Percentiles rank a stretch among this genome's conserved stretches.
These are phyloP conservation scores for Tripterygium wilfordii DNA, from an alignment of 177 flowering plant species.

Conservation along the genomic window DNA sequence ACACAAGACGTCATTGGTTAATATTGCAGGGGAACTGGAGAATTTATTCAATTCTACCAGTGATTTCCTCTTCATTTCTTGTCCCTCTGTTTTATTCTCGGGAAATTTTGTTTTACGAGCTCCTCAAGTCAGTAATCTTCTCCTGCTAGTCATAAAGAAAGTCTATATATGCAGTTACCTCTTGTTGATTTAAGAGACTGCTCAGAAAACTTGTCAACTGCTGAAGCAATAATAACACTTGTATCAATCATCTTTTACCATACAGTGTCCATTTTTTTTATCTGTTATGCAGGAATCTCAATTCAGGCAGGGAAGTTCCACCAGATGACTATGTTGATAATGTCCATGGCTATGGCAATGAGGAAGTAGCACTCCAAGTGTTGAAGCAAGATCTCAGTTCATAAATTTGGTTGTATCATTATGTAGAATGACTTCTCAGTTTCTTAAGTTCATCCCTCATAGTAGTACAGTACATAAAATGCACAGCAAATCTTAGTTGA, in stretches of 20 bases:
- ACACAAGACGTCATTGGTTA: background rate
- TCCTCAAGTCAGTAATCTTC: no score
- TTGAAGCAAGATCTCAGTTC: background rate
- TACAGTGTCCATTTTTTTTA: background rate
- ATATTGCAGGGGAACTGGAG: background rate
- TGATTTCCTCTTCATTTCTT: no score
- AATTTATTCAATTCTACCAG: background rate
- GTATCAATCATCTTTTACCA: background rate
- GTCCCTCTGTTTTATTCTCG: background rate
- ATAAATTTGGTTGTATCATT: background rate
- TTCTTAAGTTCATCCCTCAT: no score
- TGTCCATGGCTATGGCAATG: constrained; percentile 17
- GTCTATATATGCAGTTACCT: no score
- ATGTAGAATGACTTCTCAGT: background rate
- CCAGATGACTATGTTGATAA: constrained; percentile 19
- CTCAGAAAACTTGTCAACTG: no score
- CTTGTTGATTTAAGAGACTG: no score
- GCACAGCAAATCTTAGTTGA: no score
- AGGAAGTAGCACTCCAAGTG: constrained; percentile 11
- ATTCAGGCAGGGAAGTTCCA: constrained; percentile 26
- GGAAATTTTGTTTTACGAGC: background rate
- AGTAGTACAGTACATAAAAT: no score
- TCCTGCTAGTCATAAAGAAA: no score
- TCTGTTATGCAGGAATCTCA: constrained; percentile 26
- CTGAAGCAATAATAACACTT: background rate